Percentiles rank a stretch among this genome's conserved stretches.
Conservation (phyloP, 192 early-diverging fungal genomes). For the Coemansia brasiliensis region DNA sequence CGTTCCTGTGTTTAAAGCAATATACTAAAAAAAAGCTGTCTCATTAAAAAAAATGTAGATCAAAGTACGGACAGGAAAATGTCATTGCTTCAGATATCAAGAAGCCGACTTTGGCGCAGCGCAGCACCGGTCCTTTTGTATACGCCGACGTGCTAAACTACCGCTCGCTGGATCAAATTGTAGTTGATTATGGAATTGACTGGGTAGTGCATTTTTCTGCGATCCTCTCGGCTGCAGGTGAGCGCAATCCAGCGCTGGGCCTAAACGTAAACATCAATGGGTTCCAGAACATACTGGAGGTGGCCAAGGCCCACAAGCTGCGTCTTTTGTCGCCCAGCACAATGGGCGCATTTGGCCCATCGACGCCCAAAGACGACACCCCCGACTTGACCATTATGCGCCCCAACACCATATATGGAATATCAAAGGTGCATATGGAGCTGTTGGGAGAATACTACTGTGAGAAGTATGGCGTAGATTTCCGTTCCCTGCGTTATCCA, state of each 20-base stretch:
- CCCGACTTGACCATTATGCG: slow-evolving; percentile 68
- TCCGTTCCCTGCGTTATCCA: slow-evolving; percentile 65
- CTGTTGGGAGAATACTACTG: slow-evolving; percentile 68
- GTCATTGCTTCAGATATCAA: slow-evolving; percentile 67
- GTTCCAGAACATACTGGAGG: slow-evolving; percentile 66
- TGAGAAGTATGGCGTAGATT: slow-evolving; percentile 65
- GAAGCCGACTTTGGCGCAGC: slow-evolving; percentile 58
- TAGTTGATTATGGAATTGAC: slow-evolving; percentile 65
- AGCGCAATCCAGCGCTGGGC: slow-evolving; percentile 60
- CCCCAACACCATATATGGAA: slow-evolving; percentile 70
- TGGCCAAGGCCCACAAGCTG: slow-evolving; percentile 60
- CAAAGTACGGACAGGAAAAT: slow-evolving; percentile 63
- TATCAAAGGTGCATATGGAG: slow-evolving; percentile 68
- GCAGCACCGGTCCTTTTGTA: slow-evolving; percentile 61
- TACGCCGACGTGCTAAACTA: slow-evolving; percentile 69
- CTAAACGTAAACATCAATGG: slow-evolving; percentile 65
- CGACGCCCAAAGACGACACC: slow-evolving; percentile 62
- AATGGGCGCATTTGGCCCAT: slow-evolving; percentile 70
- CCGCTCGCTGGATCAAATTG: slow-evolving; percentile 61
- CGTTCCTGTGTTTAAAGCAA: too few relatives aligned
- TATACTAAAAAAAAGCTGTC: too few relatives aligned
- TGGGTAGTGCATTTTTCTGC: slow-evolving; percentile 72
- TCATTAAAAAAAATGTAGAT: slow-evolving; percentile 13
- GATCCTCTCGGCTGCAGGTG: slow-evolving; percentile 66
- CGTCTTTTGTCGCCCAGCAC: slow-evolving; percentile 64